Base-by-base conservation (phyloP, 2,329 filamentous ascomycete species). In the Seiridium cupressi region DNA sequence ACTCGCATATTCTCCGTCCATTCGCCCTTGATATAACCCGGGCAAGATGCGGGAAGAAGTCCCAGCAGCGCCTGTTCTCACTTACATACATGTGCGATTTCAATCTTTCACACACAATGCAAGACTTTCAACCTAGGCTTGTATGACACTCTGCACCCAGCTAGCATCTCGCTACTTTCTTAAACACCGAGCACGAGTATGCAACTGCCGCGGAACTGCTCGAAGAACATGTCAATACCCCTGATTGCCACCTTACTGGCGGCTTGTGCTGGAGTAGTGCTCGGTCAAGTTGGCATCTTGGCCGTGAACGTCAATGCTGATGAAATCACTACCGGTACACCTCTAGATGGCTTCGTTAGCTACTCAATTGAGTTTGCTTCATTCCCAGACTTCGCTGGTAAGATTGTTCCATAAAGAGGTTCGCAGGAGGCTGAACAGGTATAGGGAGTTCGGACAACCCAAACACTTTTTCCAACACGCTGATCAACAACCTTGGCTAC, bases 401-500 rank as follows among this genome's bases (percentile, higher is more conserved):
- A 61, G 42, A 13, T 47, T 10, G 46, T 11, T 8, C 13, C 44
- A 5, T 5, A 44, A 3, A 38, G 31, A 26, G 31, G 31, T 8
- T 13, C 31, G 11, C 31, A n/a, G 10, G 8, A 38, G 5, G 42
- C 44, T 57, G 11, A 57, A 67, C 62, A 51, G 62, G 60, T 32
- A 60, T 64, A 72, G 68, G 72, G 57, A 73, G 74, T 66, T 70
- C 71, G 5, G 81, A 82, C 0, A 65, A 68, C 7, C 86, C 86
- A 1, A 89, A 89, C 66, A 76, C 68, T 0, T 89, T 86, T 70
- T 87, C 85, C 0, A 78, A 87, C 61, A 86, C 84, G 54, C 76
- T 89, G 5, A 72, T 89, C 34, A 77, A 81, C 38, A 88, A 87
- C 60, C 66, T 89, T 26, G 81, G 76, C 1, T 69, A 77, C n/a